Evolutionary conservation across 768 basidiomycete genomes (phyloP).

Genomic region (Chalciporus pseudorubinellus): DNA sequence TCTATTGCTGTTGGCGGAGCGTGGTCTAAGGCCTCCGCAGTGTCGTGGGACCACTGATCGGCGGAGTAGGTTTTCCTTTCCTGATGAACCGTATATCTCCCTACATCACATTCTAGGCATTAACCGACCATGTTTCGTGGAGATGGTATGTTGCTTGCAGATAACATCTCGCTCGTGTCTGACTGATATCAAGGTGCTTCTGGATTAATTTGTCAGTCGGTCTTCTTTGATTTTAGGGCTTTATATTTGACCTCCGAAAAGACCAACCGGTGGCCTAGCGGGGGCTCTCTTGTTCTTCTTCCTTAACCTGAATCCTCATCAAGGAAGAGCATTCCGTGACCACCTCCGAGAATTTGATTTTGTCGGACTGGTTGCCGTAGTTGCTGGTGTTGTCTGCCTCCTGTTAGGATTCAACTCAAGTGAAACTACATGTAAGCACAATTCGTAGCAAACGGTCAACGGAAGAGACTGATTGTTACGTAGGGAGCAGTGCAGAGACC

Average conservation of each 20-base stretch:
- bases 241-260: constrained; percentile 8
- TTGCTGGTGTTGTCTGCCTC: constrained; percentile 37
- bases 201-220: constrained; percentile 34
- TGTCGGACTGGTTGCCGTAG: constrained; percentile 34
- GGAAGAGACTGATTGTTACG: background rate
- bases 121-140: constrained; percentile 40
- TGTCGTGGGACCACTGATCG: constrained; percentile 43
- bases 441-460: background rate
- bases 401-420: constrained; percentile 39
- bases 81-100: no score
- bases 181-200: constrained; percentile 31
- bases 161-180: background rate
- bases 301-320: constrained; percentile 36
- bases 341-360: constrained; percentile 40
- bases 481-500: constrained; percentile 32
- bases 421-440: constrained; percentile 30
- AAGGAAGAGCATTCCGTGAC: constrained; percentile 30
- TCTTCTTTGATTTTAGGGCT: background rate
- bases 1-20: background rate
- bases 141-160: constrained; percentile 32
- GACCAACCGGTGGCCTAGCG: constrained; percentile 38
- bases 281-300: constrained; percentile 32
- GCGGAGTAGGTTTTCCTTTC: constrained; percentile 28
- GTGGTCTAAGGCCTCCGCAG: constrained; percentile 13
- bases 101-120: constrained; percentile 15